phyloP scores from a whole-genome alignment of 164 flowering plant species.

The Sextonia rubra region DNA sequence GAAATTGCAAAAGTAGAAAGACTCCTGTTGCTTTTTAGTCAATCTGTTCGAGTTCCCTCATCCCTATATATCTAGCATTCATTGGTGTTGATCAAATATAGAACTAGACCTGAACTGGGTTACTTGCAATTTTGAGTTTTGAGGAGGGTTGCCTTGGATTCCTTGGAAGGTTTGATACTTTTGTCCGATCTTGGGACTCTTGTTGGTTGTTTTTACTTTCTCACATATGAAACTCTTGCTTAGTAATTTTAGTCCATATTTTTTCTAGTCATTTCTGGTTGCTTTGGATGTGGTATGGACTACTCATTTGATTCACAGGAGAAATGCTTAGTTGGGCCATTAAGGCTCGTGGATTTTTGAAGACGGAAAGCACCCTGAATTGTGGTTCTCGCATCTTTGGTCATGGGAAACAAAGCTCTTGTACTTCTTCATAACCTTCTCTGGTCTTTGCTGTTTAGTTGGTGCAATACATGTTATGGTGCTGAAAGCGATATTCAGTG shows the following conservation, averaged over 20 bases:
- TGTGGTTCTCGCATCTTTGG: not conserved
- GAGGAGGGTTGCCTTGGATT: not conserved
- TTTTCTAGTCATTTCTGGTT: not conserved
- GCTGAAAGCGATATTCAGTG: constrained; percentile 46
- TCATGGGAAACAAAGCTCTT: constrained; percentile 1
- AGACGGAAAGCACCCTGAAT: not conserved
- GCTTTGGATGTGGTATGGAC: no score
- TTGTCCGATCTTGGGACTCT: not conserved
- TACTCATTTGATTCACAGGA: no score
- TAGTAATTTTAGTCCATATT: no score
- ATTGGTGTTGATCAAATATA: not conserved
- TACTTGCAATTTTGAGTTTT: not conserved
- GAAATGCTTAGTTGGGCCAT: not conserved
- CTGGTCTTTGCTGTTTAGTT: not conserved
- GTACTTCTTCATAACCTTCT: not conserved
- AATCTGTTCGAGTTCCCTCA: no score
- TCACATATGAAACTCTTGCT: not conserved
- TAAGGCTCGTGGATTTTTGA: not conserved
- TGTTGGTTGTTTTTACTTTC: not conserved
- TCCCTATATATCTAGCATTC: not conserved
- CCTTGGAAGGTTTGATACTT: no score
- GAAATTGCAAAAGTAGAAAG: no score
- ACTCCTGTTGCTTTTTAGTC: no score
- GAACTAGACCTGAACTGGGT: not conserved
- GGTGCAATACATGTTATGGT: constrained; percentile 20